These are phyloP conservation scores for Ceratocystis cubensis DNA, from an alignment of 2,329 filamentous ascomycete species.

Conservation along the genomic window DNA sequence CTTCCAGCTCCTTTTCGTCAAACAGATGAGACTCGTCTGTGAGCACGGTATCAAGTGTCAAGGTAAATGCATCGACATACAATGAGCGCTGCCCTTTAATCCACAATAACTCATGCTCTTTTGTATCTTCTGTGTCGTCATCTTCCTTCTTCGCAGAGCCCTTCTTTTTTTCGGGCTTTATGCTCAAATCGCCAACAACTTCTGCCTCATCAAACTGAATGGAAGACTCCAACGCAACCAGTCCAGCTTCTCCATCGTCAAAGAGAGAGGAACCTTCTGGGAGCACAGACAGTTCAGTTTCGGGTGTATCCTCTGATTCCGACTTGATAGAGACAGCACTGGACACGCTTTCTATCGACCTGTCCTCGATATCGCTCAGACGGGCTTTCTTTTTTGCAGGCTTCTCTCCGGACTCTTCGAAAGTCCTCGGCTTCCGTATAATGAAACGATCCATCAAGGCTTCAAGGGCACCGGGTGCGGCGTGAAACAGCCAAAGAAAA, in stretches of 20 bases:
- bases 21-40: slow-evolving; percentile 84
- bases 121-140: not conserved
- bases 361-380: not conserved
- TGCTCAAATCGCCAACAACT: not conserved
- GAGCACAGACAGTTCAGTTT: not conserved
- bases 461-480: not conserved
- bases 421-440: not conserved
- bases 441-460: slow-evolving; percentile 14
- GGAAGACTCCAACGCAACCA: not conserved
- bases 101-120: slow-evolving; percentile 37
- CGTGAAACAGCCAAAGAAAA: not conserved
- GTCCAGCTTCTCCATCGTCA: not conserved
- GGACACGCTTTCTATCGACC: not conserved
- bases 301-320: not conserved
- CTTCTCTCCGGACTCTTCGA: not conserved
- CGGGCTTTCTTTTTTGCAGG: slow-evolving; percentile 10
- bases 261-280: not conserved
- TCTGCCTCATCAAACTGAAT: not conserved
- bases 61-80: slow-evolving; percentile 93
- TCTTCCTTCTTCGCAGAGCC: slow-evolving; percentile 71
- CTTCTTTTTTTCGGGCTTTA: not conserved
- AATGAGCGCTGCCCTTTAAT: slow-evolving; percentile 70
- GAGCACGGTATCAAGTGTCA: slow-evolving; percentile 78
- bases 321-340: not conserved
- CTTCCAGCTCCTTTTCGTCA: slow-evolving; percentile 58